Base-by-base conservation (phyloP, 495 filamentous ascomycete species). In the Neurospora sp. region DNA sequence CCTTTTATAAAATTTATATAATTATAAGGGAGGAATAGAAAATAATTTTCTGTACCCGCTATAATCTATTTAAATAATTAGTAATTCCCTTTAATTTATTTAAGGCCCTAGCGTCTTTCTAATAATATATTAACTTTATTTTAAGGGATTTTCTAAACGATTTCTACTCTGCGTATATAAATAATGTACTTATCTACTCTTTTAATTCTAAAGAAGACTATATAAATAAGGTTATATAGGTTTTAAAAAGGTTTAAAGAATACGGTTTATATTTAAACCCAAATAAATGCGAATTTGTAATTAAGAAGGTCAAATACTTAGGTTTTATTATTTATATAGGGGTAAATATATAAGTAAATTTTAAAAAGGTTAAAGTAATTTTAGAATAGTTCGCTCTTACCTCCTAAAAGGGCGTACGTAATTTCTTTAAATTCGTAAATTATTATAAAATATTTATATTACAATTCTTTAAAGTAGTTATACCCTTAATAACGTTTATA, bases 261-360 rank as follows among this genome's bases (percentile, higher is more conserved):
- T 0, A 12, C 0, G 1, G 0, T 3, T 7, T 42, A 2, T 18
- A 42, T 7, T 18, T 42, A 5, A 0, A 42, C 2, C 7, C 0
- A 2, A 18, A 42, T 42, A 42, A 42, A 18, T 42, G 18, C 12
- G 35, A 35, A 5, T 35, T 35, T 35, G 5, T 35, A 35, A 35
- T 35, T 35, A 35, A 35, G 0, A 35, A 14, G 5, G 0, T 41
- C 12, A 41, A 41, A 41, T 41, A 41, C 0, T 14, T 41, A 4
- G 4, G 12, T 0, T 41, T 41, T 41, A 41, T 41, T 14, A 41
- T 41, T 5, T 41, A 16, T 14, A 14, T 14, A 0, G 1, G 11
- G 0, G 1, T 41, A 14, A 1, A 0, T 4, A 1, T 41, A 14
- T 41, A 41, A 5, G 12, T 1, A 1, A 0, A 41, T 0, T 4